phyloP scores from a whole-genome alignment of 805 yeast genomes.

The Saccharomycopsis javanensis region DNA sequence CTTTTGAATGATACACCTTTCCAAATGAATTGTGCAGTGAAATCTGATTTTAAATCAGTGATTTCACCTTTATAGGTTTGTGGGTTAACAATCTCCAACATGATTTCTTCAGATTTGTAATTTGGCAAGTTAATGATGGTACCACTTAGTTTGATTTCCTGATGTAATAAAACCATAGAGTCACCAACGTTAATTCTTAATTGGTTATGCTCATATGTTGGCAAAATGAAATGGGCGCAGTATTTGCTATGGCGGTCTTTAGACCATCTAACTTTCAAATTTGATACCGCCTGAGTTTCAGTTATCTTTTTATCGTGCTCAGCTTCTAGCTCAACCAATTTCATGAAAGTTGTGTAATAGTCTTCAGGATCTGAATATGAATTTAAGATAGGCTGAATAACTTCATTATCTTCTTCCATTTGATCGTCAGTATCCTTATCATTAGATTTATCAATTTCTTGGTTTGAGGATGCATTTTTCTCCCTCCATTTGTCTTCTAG shows the following conservation, averaged over 20 bases:
- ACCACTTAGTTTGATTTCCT: slow-evolving; percentile 58
- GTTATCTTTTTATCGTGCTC: slow-evolving; percentile 66
- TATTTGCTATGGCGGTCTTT: slow-evolving; percentile 53
- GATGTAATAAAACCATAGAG: slow-evolving; percentile 63
- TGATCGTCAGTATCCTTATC: no score
- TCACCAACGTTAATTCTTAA: slow-evolving; percentile 77
- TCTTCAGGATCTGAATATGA: slow-evolving; percentile 76
- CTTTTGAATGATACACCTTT: slow-evolving; percentile 73
- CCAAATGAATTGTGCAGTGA: slow-evolving; percentile 85
- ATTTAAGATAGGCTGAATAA: slow-evolving; percentile 61
- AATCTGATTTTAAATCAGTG: slow-evolving; percentile 50
- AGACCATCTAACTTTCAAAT: slow-evolving; percentile 67
- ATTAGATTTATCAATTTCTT: slow-evolving; percentile 50
- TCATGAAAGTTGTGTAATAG: slow-evolving; percentile 78
- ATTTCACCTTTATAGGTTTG: slow-evolving; percentile 41
- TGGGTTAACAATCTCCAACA: slow-evolving; percentile 49
- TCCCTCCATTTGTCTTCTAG: slow-evolving; percentile 74
- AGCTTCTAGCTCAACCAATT: slow-evolving; percentile 72
- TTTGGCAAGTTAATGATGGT: slow-evolving; percentile 64
- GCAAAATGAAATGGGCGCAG: slow-evolving; percentile 57
- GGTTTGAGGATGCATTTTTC: slow-evolving; percentile 24
- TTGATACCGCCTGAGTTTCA: slow-evolving; percentile 70
- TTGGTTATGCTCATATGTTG: slow-evolving; percentile 56
- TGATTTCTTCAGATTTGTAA: slow-evolving; percentile 54
- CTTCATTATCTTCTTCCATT: slow-evolving; percentile 41